Evolutionary conservation across 2,329 filamentous ascomycete species (phyloP), one percentile per base, ranked within the genome.

Genomic region (Exophiala dermatitidis): DNA sequence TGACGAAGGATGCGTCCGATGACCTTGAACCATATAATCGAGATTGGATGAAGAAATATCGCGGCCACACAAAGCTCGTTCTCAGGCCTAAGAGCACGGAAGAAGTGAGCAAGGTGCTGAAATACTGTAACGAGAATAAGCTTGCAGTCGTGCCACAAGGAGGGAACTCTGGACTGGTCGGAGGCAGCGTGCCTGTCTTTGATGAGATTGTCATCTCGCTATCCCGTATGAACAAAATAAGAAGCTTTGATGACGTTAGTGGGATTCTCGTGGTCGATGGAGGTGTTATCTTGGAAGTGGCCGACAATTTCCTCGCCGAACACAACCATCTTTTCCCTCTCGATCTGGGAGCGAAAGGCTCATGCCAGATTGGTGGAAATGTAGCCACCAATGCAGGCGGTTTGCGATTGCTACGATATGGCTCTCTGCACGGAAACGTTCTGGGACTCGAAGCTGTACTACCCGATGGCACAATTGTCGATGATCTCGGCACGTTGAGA

Each of bases 1-100:
- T 95, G 50, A 88, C 83, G 2, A 71, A 81, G 62, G 82, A 90
- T 69, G 83, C 83, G 9, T 74, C 77, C 2, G 86, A 88, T 64
- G 93, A 97, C 67, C 78, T 97, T 60, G 88, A 93, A 68, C 81
- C 87, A 5, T 98, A 90, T 78, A 98, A 98, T 72, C 83, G 84
- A 67, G 93, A 98, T 73, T 98, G 94, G 93, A 96, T 98, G 90
- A 85, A 88, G 71, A 98, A 98, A 74, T 98, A 95, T 75, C 84
- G 88, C 57, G 94, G 93, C 31, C 90, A 96, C 71, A 83, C 88
- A 57, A 83, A 84, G 66, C 75, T 98, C 29, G 90, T 97, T 3
- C 74, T 98, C 58, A 94, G 90, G 72, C 93, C 93, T 7, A 81
- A 79, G 48, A 86, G 82, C 10, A 91, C 88, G 0, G 84, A 91